Percentiles rank a stretch among this genome's conserved stretches.
Evolutionary conservation across 2,329 filamentous ascomycete genomes (phyloP).

Genomic region (Onygena corvina): DNA sequence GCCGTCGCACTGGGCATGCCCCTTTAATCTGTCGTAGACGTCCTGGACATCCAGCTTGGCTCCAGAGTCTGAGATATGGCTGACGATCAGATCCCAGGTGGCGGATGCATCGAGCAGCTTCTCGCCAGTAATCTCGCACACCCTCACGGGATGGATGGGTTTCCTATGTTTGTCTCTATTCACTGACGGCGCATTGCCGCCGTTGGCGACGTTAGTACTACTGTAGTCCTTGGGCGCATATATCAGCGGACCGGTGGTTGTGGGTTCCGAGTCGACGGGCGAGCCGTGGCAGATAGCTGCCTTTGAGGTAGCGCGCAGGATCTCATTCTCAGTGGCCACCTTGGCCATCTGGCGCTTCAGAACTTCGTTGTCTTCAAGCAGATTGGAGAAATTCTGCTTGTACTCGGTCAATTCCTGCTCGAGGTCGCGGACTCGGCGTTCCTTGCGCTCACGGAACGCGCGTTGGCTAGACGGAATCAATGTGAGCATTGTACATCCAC

Average conservation of each 20-base stretch:
- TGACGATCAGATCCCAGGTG: constrained; percentile 82
- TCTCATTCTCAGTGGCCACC: constrained; percentile 81
- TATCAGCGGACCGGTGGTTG: constrained; percentile 54
- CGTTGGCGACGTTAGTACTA: constrained; percentile 7
- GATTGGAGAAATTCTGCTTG: constrained; percentile 58
- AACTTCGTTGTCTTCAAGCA: constrained; percentile 73
- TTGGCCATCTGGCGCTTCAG: constrained; percentile 74
- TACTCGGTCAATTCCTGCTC: constrained; percentile 72
- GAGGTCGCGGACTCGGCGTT: constrained; percentile 84
- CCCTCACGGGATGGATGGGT: constrained; percentile 56
- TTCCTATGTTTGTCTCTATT: constrained; percentile 7
- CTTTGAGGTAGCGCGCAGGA: constrained; percentile 65
- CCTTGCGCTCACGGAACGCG: constrained; percentile 91
- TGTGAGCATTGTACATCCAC: constrained; percentile 2
- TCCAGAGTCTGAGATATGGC: constrained; percentile 61
- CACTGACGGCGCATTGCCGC: constrained; percentile 8
- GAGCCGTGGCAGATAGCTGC: constrained; percentile 26
- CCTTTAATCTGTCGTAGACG: constrained; percentile 68
- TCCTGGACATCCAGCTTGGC: constrained; percentile 70
- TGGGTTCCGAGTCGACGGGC: constrained; percentile 25
- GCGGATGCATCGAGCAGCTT: constrained; percentile 61
- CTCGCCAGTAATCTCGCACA: constrained; percentile 52
- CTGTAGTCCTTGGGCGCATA: constrained; percentile 65
- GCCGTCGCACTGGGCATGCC: constrained; percentile 67
- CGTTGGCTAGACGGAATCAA: constrained; percentile 56